These are phyloP conservation scores for Periconia sp. DNA, from an alignment of 2,329 filamentous ascomycete species.

Conservation along the genomic window DNA sequence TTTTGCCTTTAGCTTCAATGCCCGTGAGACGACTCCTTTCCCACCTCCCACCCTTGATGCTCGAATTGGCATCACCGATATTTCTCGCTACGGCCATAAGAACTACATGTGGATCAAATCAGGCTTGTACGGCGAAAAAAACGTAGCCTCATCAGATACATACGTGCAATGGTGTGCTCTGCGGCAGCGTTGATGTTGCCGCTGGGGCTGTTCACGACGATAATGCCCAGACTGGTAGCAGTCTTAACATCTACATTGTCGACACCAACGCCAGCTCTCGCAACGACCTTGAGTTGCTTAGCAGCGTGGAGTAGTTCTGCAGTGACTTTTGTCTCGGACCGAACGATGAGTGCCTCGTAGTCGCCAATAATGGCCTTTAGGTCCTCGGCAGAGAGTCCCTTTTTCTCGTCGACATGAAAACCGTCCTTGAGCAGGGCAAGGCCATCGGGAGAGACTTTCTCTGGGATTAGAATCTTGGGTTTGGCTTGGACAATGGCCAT, in stretches of 20 bases:
- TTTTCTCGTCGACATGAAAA: slow-evolving; percentile 70
- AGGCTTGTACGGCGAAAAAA: slow-evolving; percentile 13
- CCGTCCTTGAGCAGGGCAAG: slow-evolving; percentile 66
- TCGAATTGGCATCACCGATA: slow-evolving; percentile 69
- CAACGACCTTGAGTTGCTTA: slow-evolving; percentile 73
- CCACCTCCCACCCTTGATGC: slow-evolving; percentile 72
- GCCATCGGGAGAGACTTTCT: slow-evolving; percentile 79
- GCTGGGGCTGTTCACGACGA: slow-evolving; percentile 77
- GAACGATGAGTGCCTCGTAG: slow-evolving; percentile 77
- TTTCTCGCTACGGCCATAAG: slow-evolving; percentile 75
- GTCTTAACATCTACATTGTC: slow-evolving; percentile 78
- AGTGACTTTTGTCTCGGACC: slow-evolving; percentile 81
- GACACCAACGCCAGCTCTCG: slow-evolving; percentile 75
- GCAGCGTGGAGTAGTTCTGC: slow-evolving; percentile 66
- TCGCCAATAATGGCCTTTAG: slow-evolving; percentile 67
- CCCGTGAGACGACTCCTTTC: slow-evolving; percentile 74
- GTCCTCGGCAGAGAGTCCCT: slow-evolving; percentile 63
- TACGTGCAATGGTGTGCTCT: slow-evolving; percentile 69
- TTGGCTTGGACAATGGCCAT: slow-evolving; percentile 38
- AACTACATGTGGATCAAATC: slow-evolving; percentile 43
- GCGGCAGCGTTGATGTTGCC: slow-evolving; percentile 82
- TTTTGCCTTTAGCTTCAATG: slow-evolving; percentile 77
- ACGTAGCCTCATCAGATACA: slow-evolving; percentile 14
- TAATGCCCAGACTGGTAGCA: slow-evolving; percentile 72
- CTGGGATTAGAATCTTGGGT: slow-evolving; percentile 69